Percentiles rank a stretch among this genome's conserved stretches.
Conservation (phyloP, 345 rosid genomes). For the Arabidopsis arenosa region DNA sequence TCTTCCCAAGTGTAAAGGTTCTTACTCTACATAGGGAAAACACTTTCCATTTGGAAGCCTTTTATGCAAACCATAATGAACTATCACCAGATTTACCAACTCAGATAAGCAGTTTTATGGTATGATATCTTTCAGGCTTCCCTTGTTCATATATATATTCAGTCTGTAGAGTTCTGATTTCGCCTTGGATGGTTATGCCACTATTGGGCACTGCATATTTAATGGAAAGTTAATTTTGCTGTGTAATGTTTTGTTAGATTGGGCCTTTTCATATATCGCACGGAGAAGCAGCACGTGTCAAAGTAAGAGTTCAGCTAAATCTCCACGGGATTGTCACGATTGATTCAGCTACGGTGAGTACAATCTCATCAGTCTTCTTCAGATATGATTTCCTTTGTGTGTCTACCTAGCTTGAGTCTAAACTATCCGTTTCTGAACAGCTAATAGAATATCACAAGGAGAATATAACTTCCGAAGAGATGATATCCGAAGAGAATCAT, state of each 20-base stretch:
- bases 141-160: constrained; percentile 5
- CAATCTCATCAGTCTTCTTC: constrained; percentile 15
- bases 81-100: constrained; percentile 49
- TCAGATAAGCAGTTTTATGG: constrained; percentile 59
- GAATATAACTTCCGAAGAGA: constrained; percentile 47
- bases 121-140: constrained; percentile 44
- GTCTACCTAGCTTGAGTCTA: constrained; percentile 15
- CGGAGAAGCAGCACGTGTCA: constrained; percentile 61
- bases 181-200: not conserved
- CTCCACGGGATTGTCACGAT: constrained; percentile 71
- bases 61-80: constrained; percentile 62
- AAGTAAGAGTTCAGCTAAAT: constrained; percentile 66
- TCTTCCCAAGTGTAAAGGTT: constrained; percentile 76
- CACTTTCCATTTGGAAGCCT: constrained; percentile 61
- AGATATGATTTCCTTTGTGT: constrained; percentile 7
- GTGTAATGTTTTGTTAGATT: constrained; percentile 55
- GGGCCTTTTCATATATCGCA: constrained; percentile 66
- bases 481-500: constrained; percentile 43
- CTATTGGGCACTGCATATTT: constrained; percentile 10
- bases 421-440: constrained; percentile 45
- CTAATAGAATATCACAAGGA: constrained; percentile 54
- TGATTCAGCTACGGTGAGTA: constrained; percentile 66
- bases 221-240: constrained; percentile 11
- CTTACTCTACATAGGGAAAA: constrained; percentile 60
- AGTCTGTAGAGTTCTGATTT: constrained; percentile 12